Base-by-base conservation (phyloP, 2,329 filamentous ascomycete genomes). In the Fusarium brevicatenulatum region DNA sequence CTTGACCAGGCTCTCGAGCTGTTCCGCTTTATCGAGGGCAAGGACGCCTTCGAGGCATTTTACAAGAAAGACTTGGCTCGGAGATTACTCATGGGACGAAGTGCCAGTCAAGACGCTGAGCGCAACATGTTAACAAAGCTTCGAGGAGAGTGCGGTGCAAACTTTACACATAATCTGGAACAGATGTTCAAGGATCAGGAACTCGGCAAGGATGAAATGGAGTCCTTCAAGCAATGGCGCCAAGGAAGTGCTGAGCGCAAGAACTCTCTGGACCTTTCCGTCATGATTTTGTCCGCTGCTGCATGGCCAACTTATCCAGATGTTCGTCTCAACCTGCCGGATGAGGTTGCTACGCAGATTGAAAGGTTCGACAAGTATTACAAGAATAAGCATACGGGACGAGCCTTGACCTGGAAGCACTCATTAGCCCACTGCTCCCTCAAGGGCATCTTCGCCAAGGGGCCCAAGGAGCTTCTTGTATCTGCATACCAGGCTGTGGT, bases 111-210 rank as follows among this genome's bases (percentile, higher is more conserved):
- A 63, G 96, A 99, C 82, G 95, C 96, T 0, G 97, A 99, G 83
- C 90, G 95, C 71, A 97, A 93, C 82, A 99, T 99, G 96, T 88
- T 99, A 53, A 88, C 93, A 32, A 94, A 97, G 74, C 87, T 99
- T 34, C 95, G 96, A 83, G 93, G 91, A 74, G 96, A 99, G 85
- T 99, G 96, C 79, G 96, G 96, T 43, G 92, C 93, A 19, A 93
- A 90, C 76, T 98, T 99, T 80, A 99, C 96, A 0, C 95, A 97
- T 80, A 99, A 99, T 78, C 87, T 99, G 1, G 97, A 99, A 82
- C 94, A 95, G 71, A 99, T 99, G 96, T 99, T 99, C 86, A 97
- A 97, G 81, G 96, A 99, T 78, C 94, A 98, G 81, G 95, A 98
- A 79, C 88, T 98, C 25, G 93, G 93, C 18, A 92, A 93, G 68